Base-by-base conservation (phyloP, 768 basidiomycete genomes). In the Tulasnella sp. region DNA sequence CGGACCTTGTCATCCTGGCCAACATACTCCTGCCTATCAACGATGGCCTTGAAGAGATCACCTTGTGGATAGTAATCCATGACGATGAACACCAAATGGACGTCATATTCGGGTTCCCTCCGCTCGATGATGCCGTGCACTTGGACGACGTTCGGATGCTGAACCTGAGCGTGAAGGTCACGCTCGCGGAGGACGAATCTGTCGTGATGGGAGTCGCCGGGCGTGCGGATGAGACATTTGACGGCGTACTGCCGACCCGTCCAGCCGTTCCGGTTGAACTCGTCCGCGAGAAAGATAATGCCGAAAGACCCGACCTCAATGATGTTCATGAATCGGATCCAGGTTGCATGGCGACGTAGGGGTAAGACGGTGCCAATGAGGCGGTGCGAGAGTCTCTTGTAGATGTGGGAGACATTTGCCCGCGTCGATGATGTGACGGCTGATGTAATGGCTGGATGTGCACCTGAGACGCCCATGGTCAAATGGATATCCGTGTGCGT, bases 21-120 rank as follows among this genome's bases (percentile, higher is more conserved):
- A 24, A 70, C 65, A 62, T 68, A 68, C 64, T 68, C 50, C 24
- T 57, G 46, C 24, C 67, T 66, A 12, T 59, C 57, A 22, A 64
- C 66, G 53, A 70, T 69, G 66, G 69, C 68, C 8, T 67, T 66
- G 51, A 68, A 68, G 49, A 70, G 55, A 53, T 70, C 69, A 11
- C 69, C 69, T 42, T 68, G 65, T 25, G 69, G 68, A 45, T 66
- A 67, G 49, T 63, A 69, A n/a, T 69, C 68, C 69, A 69, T 69
- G 55, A 69, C 64, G 12, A 70, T 63, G 48, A 66, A 68, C 21
- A 66, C 51, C 31, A 64, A 53, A 38, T 56, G 22, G 15, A 22
- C 22, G 19, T 19, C 54, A 38, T 38, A 38, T 15, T 38, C 34
- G 34, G 5, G 34, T 19, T 70, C 66, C 25, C 60, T 65, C 30